phyloP scores from a whole-genome alignment of 306 rosid species.

The Prunus mira region DNA sequence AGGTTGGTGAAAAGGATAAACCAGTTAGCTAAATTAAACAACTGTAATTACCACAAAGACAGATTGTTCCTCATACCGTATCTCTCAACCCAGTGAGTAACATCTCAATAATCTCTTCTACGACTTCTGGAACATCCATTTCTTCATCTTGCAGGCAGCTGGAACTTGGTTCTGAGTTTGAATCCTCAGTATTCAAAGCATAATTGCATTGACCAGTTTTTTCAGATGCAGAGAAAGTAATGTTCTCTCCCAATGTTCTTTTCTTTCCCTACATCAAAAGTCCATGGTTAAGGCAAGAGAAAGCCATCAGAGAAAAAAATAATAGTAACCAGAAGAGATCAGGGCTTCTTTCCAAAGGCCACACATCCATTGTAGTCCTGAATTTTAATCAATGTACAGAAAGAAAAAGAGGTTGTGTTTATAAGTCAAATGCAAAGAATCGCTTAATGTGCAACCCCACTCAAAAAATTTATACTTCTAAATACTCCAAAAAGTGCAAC shows the following conservation, averaged over 20 bases:
- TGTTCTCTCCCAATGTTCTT: slow-evolving; percentile 51
- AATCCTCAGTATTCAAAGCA: slow-evolving; percentile 27
- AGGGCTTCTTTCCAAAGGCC: neutral
- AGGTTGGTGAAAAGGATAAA: neutral
- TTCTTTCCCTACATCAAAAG: slow-evolving; percentile 65
- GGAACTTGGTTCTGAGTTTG: slow-evolving; percentile 30
- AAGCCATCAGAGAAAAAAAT: neutral
- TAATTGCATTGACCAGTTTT: slow-evolving; percentile 36
- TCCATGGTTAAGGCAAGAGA: slow-evolving; percentile 29
- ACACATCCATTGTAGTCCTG: neutral
- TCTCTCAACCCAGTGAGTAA: slow-evolving; percentile 85
- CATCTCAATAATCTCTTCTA: slow-evolving; percentile 97
- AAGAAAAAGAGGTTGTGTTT: neutral
- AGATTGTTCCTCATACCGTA: slow-evolving; percentile 51
- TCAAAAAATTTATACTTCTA: neutral
- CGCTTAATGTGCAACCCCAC: neutral
- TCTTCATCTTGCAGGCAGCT: slow-evolving; percentile 65
- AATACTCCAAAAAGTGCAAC: neutral
- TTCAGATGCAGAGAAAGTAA: slow-evolving; percentile 43
- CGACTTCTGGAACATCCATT: slow-evolving; percentile 85
- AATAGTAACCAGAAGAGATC: neutral
- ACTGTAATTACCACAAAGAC: neutral
- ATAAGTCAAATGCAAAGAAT: neutral
- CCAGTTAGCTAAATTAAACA: neutral
- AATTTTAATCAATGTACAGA: neutral